Conservation (phyloP, 257 asterid species). For the Solanum clarkiae region DNA sequence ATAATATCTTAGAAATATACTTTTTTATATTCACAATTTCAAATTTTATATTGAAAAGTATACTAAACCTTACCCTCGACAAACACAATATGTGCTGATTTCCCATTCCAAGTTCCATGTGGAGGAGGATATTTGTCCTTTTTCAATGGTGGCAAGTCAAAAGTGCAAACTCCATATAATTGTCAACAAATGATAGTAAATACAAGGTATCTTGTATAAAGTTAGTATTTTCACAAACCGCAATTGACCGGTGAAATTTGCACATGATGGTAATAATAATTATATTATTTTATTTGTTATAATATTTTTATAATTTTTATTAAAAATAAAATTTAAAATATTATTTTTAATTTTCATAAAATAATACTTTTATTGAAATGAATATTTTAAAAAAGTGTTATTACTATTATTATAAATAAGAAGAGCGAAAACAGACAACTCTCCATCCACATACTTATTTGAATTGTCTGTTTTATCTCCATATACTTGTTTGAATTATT, state of each 20-base stretch:
- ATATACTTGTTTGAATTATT: too few species aligned
- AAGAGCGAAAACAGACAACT: too few species aligned
- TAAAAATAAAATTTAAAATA: too few species aligned
- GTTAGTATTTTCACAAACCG: neutral
- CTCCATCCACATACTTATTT: too few species aligned
- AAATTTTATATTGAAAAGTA: neutral
- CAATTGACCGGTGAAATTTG: neutral
- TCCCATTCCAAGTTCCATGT: neutral
- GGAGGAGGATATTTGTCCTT: neutral
- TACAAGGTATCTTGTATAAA: neutral
- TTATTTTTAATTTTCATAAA: too few species aligned
- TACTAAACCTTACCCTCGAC: neutral
- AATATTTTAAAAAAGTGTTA: too few species aligned
- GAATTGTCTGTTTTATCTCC: too few species aligned
- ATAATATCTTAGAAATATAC: too few species aligned
- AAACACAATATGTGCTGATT: neutral
- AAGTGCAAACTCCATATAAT: neutral
- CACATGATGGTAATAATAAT: neutral
- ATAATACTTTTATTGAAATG: too few species aligned
- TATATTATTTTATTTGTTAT: too few species aligned
- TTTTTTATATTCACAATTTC: too few species aligned
- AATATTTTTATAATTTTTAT: neutral
- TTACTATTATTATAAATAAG: too few species aligned
- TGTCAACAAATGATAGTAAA: neutral
- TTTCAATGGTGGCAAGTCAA: neutral